Evolutionary conservation across 208 protist genomes (phyloP).

Genomic region (Porcisia hertigi): DNA sequence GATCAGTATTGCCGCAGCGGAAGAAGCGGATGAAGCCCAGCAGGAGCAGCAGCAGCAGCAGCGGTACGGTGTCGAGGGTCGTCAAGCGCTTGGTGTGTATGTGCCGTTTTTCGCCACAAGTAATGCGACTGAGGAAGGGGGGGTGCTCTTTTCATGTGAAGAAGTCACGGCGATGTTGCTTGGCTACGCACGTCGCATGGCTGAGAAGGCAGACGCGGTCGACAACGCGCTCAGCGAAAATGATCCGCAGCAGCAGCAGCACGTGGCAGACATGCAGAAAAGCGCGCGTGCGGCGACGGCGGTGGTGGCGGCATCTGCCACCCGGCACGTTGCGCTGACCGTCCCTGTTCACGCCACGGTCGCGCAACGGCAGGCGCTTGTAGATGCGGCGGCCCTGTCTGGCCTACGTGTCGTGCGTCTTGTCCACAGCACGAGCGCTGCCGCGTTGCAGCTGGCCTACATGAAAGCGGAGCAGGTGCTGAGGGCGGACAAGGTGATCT

Average conservation of each 20-base stretch:
- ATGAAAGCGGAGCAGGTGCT: conserved; percentile 57
- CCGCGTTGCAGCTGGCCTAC: conserved; percentile 63
- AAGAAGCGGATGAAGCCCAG: background rate
- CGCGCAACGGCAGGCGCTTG: conserved; percentile 79
- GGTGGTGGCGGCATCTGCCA: background rate
- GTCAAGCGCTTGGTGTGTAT: conserved; percentile 15
- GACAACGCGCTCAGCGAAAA: conserved; percentile 44
- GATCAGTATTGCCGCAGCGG: background rate
- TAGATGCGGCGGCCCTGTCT: conserved; percentile 85
- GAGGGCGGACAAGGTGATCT: conserved; percentile 8
- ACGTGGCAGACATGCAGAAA: background rate
- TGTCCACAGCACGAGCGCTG: conserved; percentile 81
- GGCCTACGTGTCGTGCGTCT: conserved; percentile 84
- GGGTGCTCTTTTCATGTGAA: conserved; percentile 60
- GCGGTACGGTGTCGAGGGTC: background rate
- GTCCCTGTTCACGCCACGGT: conserved; percentile 70
- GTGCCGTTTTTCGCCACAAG: conserved; percentile 18
- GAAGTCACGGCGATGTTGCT: conserved; percentile 91
- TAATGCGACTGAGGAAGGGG: background rate
- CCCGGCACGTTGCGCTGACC: conserved; percentile 74
- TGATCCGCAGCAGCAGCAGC: conserved; percentile 15
- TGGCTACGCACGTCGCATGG: conserved; percentile 60
- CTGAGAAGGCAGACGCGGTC: conserved; percentile 42
- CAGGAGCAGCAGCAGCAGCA: conserved; percentile 4
- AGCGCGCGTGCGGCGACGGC: background rate